phyloP scores from a whole-genome alignment of 2,329 filamentous ascomycete genomes.

The Knufia fluminis region DNA sequence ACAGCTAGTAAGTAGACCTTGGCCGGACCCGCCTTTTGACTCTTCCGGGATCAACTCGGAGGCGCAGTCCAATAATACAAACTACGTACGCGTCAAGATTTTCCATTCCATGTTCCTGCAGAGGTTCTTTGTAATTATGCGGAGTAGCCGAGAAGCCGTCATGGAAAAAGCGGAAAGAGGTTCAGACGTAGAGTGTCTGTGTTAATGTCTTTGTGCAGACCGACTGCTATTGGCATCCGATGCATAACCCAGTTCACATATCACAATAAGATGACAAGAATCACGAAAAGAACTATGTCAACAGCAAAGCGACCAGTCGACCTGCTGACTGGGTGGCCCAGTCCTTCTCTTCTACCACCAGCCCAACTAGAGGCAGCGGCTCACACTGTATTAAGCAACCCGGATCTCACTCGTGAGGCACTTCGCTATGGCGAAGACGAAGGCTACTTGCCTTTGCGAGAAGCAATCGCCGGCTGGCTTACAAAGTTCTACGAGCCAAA shows the following conservation, averaged over 20 bases:
- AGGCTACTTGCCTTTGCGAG: constrained; percentile 61
- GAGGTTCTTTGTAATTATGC: not conserved
- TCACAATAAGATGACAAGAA: not conserved
- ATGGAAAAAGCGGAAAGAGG: not conserved
- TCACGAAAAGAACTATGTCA: not conserved
- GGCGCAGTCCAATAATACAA: not conserved
- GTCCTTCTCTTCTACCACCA: constrained; percentile 55
- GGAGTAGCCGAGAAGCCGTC: not conserved
- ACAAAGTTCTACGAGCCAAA: constrained; percentile 48
- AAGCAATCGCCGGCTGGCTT: constrained; percentile 63
- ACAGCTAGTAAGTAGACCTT: too few species aligned
- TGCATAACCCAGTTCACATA: not conserved
- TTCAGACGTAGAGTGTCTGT: not conserved
- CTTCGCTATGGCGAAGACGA: constrained; percentile 72
- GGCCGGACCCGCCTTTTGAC: too few species aligned
- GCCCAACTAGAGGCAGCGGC: constrained; percentile 51
- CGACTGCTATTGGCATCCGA: not conserved
- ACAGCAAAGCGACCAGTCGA: constrained; percentile 28
- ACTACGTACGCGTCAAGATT: not conserved
- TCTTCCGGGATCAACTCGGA: not conserved
- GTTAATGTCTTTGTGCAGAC: not conserved
- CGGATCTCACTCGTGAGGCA: constrained; percentile 55
- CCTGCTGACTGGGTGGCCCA: constrained; percentile 40
- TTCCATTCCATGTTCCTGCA: not conserved
- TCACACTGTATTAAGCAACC: constrained; percentile 26